These are phyloP conservation scores for Extremus antarcticus DNA, from an alignment of 495 filamentous ascomycete genomes.

Conservation along the genomic window DNA sequence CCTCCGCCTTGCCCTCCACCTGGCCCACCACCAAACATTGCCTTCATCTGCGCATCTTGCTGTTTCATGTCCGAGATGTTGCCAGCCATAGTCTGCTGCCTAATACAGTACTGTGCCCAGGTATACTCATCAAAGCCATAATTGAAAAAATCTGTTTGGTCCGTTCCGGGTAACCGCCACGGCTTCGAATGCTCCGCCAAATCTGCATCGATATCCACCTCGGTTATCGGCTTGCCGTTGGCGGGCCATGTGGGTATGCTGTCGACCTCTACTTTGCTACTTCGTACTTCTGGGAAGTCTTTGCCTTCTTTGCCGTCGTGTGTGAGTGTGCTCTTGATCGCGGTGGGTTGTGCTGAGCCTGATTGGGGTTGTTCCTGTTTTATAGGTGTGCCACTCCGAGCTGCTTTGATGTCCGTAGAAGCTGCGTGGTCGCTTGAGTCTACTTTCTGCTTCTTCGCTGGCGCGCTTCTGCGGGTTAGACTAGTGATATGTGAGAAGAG, in stretches of 20 bases:
- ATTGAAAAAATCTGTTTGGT: slow-evolving; percentile 96
- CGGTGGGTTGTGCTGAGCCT: slow-evolving; percentile 1
- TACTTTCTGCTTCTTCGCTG: slow-evolving; percentile 33
- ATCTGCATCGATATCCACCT: slow-evolving; percentile 65
- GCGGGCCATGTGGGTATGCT: slow-evolving; percentile 50
- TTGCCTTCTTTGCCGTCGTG: slow-evolving; percentile 38
- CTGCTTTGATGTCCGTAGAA: slow-evolving; percentile 4
- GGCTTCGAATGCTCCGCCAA: slow-evolving; percentile 79
- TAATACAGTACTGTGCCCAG: slow-evolving; percentile 87
- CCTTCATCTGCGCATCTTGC: slow-evolving; percentile 80
- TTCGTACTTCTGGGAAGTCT: slow-evolving; percentile 54
- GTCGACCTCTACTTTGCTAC: slow-evolving; percentile 73
- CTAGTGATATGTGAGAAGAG: neutral
- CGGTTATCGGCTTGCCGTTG: slow-evolving; percentile 37
- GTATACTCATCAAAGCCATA: slow-evolving; percentile 99
- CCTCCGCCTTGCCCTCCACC: slow-evolving; percentile 23
- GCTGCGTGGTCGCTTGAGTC: slow-evolving; percentile 16
- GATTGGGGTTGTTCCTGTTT: neutral
- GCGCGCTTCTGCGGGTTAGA: slow-evolving; percentile 24
- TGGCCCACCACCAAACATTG: slow-evolving; percentile 46
- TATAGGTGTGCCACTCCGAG: slow-evolving; percentile 1
- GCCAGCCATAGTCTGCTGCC: slow-evolving; percentile 66
- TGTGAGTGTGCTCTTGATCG: slow-evolving; percentile 19
- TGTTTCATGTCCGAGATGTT: slow-evolving; percentile 69
- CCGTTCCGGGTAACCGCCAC: slow-evolving; percentile 91